These are phyloP conservation scores for Amanita jacksonii DNA, from an alignment of 768 basidiomycete species.

Conservation along the genomic window DNA sequence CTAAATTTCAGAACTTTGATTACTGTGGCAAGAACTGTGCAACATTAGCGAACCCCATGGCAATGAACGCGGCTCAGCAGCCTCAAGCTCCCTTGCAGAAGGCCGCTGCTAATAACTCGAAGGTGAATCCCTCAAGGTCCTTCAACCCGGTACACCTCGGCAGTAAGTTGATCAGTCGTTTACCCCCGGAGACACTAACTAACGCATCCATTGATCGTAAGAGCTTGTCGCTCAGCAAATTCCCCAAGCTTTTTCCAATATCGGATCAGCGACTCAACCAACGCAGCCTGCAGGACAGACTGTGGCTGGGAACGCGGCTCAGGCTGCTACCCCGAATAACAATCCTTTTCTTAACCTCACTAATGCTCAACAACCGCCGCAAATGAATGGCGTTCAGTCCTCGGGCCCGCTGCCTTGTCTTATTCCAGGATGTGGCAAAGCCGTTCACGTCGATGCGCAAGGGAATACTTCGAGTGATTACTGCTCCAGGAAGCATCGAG, in stretches of 20 bases:
- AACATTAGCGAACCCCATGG: slow-evolving; percentile 24
- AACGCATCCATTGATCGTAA: slow-evolving; percentile 11
- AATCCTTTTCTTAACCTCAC: slow-evolving; percentile 24
- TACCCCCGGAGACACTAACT: background rate
- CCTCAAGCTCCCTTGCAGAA: background rate
- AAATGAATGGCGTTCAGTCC: background rate
- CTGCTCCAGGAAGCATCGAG: slow-evolving; percentile 52
- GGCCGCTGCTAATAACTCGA: slow-evolving; percentile 11
- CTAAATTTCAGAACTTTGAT: slow-evolving; percentile 48
- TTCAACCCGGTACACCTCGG: slow-evolving; percentile 32
- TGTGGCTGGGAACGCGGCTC: background rate
- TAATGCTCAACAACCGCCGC: slow-evolving; percentile 10
- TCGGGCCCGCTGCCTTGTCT: slow-evolving; percentile 30
- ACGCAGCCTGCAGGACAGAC: slow-evolving; percentile 9
- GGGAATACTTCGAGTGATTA: slow-evolving; percentile 44
- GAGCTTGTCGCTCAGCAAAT: slow-evolving; percentile 39
- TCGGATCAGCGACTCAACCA: background rate
- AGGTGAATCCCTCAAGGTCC: slow-evolving; percentile 4
- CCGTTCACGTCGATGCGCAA: slow-evolving; percentile 43
- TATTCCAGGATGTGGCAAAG: slow-evolving; percentile 49
- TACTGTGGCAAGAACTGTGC: slow-evolving; percentile 63
- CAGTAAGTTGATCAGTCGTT: slow-evolving; percentile 21
- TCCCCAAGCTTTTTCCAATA: slow-evolving; percentile 24
- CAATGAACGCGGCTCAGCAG: slow-evolving; percentile 2
- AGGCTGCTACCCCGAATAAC: slow-evolving; percentile 8